These are phyloP conservation scores for Nepenthes alata DNA, from an alignment of 179 eudicot species.

Conservation along the genomic window DNA sequence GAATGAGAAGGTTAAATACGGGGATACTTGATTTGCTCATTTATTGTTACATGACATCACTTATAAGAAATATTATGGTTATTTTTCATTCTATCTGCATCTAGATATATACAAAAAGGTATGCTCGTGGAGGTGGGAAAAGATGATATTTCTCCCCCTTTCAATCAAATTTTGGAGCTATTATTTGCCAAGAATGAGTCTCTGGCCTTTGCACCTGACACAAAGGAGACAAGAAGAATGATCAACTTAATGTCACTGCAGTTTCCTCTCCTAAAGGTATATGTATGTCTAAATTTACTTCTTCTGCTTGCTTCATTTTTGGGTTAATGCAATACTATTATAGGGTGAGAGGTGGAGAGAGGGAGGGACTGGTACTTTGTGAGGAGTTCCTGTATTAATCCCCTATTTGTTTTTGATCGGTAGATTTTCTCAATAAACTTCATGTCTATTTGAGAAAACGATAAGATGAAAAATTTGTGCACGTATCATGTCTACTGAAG, in stretches of 20 bases:
- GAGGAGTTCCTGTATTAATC: too few species aligned
- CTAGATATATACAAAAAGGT: constrained; percentile 61
- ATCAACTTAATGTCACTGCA: constrained; percentile 54
- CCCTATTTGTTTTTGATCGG: too few species aligned
- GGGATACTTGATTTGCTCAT: not conserved
- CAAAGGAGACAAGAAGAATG: constrained; percentile 63
- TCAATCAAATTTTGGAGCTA: constrained; percentile 49
- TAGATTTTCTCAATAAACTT: too few species aligned
- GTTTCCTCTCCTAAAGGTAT: constrained; percentile 78
- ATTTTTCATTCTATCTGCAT: constrained; percentile 7
- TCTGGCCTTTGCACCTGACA: constrained; percentile 87
- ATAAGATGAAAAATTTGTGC: too few species aligned
- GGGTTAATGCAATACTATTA: too few species aligned
- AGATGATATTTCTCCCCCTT: constrained; percentile 52
- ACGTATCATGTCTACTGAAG: too few species aligned
- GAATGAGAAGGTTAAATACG: not conserved
- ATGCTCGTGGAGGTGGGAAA: constrained; percentile 93
- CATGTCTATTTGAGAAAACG: too few species aligned
- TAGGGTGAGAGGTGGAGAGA: too few species aligned
- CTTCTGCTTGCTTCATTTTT: too few species aligned
- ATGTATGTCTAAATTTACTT: not conserved
- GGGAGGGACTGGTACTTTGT: too few species aligned
- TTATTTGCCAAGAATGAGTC: constrained; percentile 42
- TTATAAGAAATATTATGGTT: not conserved
- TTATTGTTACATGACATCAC: not conserved